phyloP scores from a whole-genome alignment of 257 asterid species.

The Petunia secreta region DNA sequence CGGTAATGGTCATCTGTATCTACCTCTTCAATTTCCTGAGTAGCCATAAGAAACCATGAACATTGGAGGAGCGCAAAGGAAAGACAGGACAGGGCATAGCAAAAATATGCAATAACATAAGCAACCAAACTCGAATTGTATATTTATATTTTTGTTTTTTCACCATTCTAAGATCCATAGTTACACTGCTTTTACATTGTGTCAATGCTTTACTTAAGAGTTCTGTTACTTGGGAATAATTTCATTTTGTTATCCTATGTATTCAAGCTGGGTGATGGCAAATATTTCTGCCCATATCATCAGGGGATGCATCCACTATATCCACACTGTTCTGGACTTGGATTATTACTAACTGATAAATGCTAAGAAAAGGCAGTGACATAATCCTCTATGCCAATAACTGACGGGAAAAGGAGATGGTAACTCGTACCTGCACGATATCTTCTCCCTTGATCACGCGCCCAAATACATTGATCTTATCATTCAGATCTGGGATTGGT shows the following conservation, averaged over 20 bases:
- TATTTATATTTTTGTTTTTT: neutral
- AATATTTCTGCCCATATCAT: neutral
- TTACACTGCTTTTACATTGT: neutral
- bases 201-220: neutral
- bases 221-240: neutral
- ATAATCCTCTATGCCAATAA: neutral
- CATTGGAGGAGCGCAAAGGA: neutral
- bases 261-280: neutral
- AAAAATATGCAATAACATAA: neutral
- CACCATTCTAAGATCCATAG: neutral
- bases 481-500: slow-evolving; percentile 86
- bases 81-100: slow-evolving; percentile 11
- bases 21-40: slow-evolving; percentile 94
- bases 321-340: neutral
- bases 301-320: neutral
- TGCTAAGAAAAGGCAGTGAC: neutral
- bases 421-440: slow-evolving; percentile 76
- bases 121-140: slow-evolving; percentile 16
- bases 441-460: slow-evolving; percentile 94
- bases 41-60: slow-evolving; percentile 22
- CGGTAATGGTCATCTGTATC: slow-evolving; percentile 95
- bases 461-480: slow-evolving; percentile 84
- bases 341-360: neutral
- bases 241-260: neutral
- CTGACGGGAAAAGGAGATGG: neutral